A percentile compares a stretch with the other conserved stretches of the same genome.
Evolutionary conservation across 2,329 filamentous ascomycete genomes (phyloP).

Genomic region (Scolecobasidium constrictum): DNA sequence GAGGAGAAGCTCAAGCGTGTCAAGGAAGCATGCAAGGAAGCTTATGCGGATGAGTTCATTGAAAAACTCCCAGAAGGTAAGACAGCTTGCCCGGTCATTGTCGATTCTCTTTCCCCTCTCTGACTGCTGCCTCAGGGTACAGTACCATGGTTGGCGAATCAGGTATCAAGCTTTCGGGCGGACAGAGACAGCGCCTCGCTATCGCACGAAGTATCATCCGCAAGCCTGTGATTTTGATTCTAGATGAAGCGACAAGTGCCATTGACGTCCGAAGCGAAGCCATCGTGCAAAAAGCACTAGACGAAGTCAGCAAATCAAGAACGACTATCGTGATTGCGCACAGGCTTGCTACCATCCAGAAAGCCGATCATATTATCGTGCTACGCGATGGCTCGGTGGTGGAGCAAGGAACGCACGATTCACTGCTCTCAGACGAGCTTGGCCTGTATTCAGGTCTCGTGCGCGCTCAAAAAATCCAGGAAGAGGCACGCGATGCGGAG

Average conservation of each 20-base stretch:
- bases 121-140: slow-evolving; percentile 51
- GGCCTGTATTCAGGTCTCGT: slow-evolving; percentile 63
- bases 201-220: slow-evolving; percentile 63
- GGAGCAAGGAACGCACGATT: slow-evolving; percentile 67
- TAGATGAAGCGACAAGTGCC: slow-evolving; percentile 68
- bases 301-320: slow-evolving; percentile 48
- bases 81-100: slow-evolving; percentile 9
- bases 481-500: slow-evolving; percentile 12
- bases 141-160: slow-evolving; percentile 64
- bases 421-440: slow-evolving; percentile 47
- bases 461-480: slow-evolving; percentile 28
- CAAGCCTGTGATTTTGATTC: slow-evolving; percentile 52
- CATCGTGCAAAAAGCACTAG: slow-evolving; percentile 46
- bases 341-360: slow-evolving; percentile 61
- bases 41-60: slow-evolving; percentile 28
- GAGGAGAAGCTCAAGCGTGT: slow-evolving; percentile 48
- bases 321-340: slow-evolving; percentile 74
- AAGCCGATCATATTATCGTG: slow-evolving; percentile 70
- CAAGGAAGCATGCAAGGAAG: slow-evolving; percentile 26
- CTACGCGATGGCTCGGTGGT: slow-evolving; percentile 58
- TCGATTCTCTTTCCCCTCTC: neutral
- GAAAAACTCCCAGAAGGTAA: slow-evolving; percentile 17
- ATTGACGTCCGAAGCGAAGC: slow-evolving; percentile 45
- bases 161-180: slow-evolving; percentile 64
- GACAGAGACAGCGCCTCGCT: slow-evolving; percentile 72